phyloP scores from a whole-genome alignment of 768 basidiomycete species.

The Tephrocybe sp. region DNA sequence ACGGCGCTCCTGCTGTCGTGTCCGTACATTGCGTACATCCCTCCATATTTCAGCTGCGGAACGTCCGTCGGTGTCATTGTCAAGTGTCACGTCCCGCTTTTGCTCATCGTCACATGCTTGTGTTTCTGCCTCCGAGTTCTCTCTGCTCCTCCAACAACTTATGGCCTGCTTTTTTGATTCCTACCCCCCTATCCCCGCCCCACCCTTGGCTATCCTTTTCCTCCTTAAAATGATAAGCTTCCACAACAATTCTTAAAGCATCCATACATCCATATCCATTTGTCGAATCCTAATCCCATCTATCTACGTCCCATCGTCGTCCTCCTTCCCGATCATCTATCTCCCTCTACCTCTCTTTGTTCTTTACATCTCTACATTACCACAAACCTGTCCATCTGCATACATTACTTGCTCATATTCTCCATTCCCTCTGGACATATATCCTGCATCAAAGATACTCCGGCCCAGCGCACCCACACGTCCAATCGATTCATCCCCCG shows the following conservation, averaged over 20 bases:
- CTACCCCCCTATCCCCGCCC: no score
- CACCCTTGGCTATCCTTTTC: no score
- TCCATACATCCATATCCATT: neutral
- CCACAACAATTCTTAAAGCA: neutral
- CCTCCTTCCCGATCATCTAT: neutral
- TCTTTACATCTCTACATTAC: neutral
- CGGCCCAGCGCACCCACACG: neutral
- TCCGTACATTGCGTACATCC: no score
- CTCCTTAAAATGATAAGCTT: neutral
- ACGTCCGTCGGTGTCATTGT: no score
- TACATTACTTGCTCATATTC: neutral
- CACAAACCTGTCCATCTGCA: neutral
- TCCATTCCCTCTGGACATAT: neutral
- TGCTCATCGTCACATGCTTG: no score
- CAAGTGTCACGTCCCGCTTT: no score
- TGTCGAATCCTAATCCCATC: neutral
- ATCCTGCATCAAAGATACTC: neutral
- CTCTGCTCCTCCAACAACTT: no score
- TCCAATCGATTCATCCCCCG: neutral
- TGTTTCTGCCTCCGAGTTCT: no score
- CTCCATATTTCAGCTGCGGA: no score
- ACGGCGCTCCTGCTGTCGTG: no score
- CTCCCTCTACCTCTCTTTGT: neutral
- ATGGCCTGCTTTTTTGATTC: no score
- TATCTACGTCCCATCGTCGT: neutral